Conservation (phyloP, 768 basidiomycete species). For the Termitomyces sp. region DNA sequence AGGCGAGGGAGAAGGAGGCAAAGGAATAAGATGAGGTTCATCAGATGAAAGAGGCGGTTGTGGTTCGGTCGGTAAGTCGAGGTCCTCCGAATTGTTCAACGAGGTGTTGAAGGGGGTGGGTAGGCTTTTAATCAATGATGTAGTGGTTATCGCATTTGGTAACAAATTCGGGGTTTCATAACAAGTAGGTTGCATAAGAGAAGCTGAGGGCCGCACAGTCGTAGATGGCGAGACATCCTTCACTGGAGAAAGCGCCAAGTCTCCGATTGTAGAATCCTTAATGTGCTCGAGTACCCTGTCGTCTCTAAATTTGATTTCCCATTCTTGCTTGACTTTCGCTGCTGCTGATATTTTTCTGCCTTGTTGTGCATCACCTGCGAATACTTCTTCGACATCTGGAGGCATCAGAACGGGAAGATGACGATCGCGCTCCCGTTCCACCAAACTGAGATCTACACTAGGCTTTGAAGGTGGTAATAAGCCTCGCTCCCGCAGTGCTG, state of each 20-base stretch:
- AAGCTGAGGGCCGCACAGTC: slow-evolving; percentile 8
- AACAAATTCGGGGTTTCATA: not conserved
- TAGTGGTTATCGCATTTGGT: not conserved
- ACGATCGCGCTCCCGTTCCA: slow-evolving; percentile 30
- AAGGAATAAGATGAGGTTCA: slow-evolving; percentile 11
- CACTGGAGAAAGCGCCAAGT: not conserved
- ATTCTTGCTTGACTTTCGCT: slow-evolving; percentile 45
- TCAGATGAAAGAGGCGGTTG: not conserved
- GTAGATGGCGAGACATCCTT: slow-evolving; percentile 3
- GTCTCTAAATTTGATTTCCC: slow-evolving; percentile 37
- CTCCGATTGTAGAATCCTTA: slow-evolving; percentile 30
- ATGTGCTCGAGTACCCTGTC: slow-evolving; percentile 20
- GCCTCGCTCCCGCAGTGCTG: slow-evolving; percentile 56
- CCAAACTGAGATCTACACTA: slow-evolving; percentile 36
- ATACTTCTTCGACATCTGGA: slow-evolving; percentile 8
- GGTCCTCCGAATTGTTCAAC: not conserved
- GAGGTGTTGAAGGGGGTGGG: not conserved
- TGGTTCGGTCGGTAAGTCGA: not conserved
- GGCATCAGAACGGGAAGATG: slow-evolving; percentile 29
- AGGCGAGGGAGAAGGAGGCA: slow-evolving; percentile 11
- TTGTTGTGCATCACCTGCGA: slow-evolving; percentile 9
- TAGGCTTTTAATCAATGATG: not conserved
- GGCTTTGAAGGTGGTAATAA: slow-evolving; percentile 43
- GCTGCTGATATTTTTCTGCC: slow-evolving; percentile 35
- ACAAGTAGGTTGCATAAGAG: not conserved